phyloP scores from a whole-genome alignment of 2,329 filamentous ascomycete genomes.

The Penicillium expansum region DNA sequence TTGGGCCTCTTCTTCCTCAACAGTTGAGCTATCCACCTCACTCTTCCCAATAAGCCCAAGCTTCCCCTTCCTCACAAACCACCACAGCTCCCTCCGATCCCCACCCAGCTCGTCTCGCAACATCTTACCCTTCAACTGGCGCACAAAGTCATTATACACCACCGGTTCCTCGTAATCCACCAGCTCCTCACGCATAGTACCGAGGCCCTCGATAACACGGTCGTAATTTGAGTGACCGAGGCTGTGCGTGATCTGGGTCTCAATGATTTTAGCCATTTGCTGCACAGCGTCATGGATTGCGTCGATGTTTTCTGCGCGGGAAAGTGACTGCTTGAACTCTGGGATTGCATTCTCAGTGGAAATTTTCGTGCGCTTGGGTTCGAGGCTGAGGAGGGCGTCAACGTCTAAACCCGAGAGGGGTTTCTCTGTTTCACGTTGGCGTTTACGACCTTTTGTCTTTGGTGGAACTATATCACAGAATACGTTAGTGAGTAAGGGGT shows the following conservation, averaged over 20 bases:
- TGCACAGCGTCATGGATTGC: slow-evolving; percentile 65
- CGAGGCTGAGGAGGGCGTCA: slow-evolving; percentile 69
- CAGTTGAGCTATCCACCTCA: slow-evolving; percentile 61
- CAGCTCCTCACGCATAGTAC: slow-evolving; percentile 75
- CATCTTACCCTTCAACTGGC: slow-evolving; percentile 68
- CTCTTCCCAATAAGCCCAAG: slow-evolving; percentile 70
- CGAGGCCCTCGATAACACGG: slow-evolving; percentile 70
- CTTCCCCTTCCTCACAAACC: slow-evolving; percentile 62
- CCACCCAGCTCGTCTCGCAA: slow-evolving; percentile 69
- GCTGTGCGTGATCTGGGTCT: slow-evolving; percentile 66
- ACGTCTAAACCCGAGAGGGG: slow-evolving; percentile 89
- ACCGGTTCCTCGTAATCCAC: slow-evolving; percentile 70
- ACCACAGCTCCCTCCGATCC: slow-evolving; percentile 81
- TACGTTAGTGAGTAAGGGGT: slow-evolving; percentile 18
- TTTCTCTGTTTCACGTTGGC: slow-evolving; percentile 66
- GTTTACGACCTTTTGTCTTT: slow-evolving; percentile 71
- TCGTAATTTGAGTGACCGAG: slow-evolving; percentile 74
- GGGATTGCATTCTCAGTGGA: slow-evolving; percentile 75
- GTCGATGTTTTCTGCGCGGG: slow-evolving; percentile 57
- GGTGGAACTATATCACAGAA: slow-evolving; percentile 61
- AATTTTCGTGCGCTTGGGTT: slow-evolving; percentile 52
- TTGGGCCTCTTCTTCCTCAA: slow-evolving; percentile 69
- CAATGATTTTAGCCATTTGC: slow-evolving; percentile 72
- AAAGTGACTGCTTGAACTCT: slow-evolving; percentile 80
- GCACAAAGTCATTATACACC: slow-evolving; percentile 73